Evolutionary conservation across 225 moss, liverwort and hornwort species (phyloP).

Genomic region (Thuidium tamariscinum): DNA sequence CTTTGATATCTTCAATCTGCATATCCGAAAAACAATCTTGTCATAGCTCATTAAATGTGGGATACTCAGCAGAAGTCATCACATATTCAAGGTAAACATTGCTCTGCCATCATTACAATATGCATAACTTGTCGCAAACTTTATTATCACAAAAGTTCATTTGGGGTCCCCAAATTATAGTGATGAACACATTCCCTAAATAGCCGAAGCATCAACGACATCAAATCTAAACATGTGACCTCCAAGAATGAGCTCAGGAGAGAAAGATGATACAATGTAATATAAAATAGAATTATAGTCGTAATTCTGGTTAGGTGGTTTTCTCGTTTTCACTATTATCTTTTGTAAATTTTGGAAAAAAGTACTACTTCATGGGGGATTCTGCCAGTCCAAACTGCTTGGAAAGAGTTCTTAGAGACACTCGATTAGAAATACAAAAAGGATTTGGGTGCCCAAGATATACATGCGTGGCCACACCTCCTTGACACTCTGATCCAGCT

Average conservation of each 20-base stretch:
- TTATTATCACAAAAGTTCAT: not conserved
- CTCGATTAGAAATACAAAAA: not conserved
- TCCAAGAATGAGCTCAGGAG: not conserved
- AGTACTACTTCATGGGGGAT: too few species aligned
- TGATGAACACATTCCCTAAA: not conserved
- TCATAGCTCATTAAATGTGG: not conserved
- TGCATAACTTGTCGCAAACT: not conserved
- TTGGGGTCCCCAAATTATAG: not conserved
- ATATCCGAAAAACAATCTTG: not conserved
- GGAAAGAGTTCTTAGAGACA: not conserved
- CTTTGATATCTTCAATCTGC: constrained; percentile 46
- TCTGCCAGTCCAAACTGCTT: not conserved
- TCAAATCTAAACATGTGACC: not conserved
- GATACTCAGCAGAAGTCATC: not conserved
- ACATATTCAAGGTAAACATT: not conserved
- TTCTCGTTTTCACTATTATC: not conserved
- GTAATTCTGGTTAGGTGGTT: not conserved
- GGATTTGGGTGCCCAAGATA: constrained; percentile 22
- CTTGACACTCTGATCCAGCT: constrained; percentile 20
- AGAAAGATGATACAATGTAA: not conserved
- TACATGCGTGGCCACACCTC: constrained; percentile 72
- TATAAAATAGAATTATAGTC: not conserved
- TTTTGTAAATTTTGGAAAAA: not conserved
- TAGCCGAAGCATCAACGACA: not conserved
- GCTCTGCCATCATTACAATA: not conserved